Conservation (phyloP, 176 grass and related monocot genomes). For the Carex littledalei region DNA sequence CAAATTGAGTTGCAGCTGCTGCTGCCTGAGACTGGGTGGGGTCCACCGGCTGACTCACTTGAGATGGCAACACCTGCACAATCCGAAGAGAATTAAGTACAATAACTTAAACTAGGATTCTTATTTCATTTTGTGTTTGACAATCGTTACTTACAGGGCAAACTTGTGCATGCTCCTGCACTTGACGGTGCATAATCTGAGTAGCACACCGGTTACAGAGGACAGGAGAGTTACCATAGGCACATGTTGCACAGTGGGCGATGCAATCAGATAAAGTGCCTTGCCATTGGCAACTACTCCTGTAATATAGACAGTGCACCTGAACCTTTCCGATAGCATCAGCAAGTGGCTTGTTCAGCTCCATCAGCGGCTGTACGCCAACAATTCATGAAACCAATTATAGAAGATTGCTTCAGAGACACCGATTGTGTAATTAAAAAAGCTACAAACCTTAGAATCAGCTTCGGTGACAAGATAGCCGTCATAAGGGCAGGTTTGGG, state of each 20-base stretch:
- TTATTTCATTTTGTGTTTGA: background rate
- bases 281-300: slow-evolving; percentile 94
- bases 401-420: background rate
- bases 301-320: slow-evolving; percentile 81
- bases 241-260: slow-evolving; percentile 55
- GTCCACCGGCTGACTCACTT: slow-evolving; percentile 47
- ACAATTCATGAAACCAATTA: background rate
- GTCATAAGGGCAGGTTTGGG: slow-evolving; percentile 95
- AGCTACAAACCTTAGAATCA: slow-evolving; percentile 67
- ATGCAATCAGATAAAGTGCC: slow-evolving; percentile 75
- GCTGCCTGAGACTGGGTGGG: slow-evolving; percentile 33
- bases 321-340: slow-evolving; percentile 69
- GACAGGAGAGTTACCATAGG: slow-evolving; percentile 86
- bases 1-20: slow-evolving; percentile 27
- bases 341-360: slow-evolving; percentile 68
- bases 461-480: slow-evolving; percentile 94
- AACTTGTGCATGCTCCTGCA: slow-evolving; percentile 92
- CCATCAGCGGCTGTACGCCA: slow-evolving; percentile 63
- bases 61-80: slow-evolving; percentile 60
- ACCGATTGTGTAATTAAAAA: background rate
- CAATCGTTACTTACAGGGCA: slow-evolving; percentile 60
- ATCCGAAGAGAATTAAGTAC: background rate
- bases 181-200: slow-evolving; percentile 94
- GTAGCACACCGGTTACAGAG: slow-evolving; percentile 82
- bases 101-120: slow-evolving; percentile 12